Evolutionary conservation across 257 asterid genomes (phyloP).

Genomic region (Forsythia viridissima): DNA sequence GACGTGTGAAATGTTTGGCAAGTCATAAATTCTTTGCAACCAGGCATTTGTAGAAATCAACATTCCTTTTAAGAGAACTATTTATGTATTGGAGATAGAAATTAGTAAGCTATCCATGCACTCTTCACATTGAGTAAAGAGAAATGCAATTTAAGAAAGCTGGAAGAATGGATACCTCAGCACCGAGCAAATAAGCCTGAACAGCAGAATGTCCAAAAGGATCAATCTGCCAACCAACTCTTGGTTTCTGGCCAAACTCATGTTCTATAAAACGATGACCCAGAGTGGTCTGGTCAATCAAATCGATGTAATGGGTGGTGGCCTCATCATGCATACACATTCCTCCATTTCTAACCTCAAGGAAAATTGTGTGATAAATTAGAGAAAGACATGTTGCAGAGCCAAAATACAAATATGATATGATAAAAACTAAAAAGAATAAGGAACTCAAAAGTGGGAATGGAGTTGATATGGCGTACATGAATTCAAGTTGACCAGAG

Average conservation of each 20-base stretch:
- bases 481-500: conserved; percentile 82
- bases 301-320: conserved; percentile 75
- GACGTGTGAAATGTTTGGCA: conserved; percentile 5
- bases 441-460: background rate
- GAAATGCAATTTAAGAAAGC: background rate
- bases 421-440: background rate
- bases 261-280: conserved; percentile 65
- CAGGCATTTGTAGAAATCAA: background rate
- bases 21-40: conserved; percentile 9
- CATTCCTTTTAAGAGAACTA: background rate
- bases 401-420: background rate
- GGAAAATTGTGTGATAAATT: background rate
- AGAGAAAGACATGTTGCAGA: background rate
- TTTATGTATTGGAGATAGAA: background rate
- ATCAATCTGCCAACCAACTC: conserved; percentile 91
- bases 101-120: conserved; percentile 6
- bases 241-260: conserved; percentile 65
- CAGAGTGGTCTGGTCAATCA: conserved; percentile 80
- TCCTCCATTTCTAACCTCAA: conserved; percentile 66
- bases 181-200: conserved; percentile 81
- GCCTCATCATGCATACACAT: conserved; percentile 96
- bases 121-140: background rate
- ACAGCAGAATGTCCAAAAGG: conserved; percentile 91
- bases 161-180: conserved; percentile 54
- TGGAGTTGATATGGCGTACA: conserved; percentile 28